Base-by-base conservation (phyloP, 139 green algal genomes). In the Dunaliella sp. region DNA sequence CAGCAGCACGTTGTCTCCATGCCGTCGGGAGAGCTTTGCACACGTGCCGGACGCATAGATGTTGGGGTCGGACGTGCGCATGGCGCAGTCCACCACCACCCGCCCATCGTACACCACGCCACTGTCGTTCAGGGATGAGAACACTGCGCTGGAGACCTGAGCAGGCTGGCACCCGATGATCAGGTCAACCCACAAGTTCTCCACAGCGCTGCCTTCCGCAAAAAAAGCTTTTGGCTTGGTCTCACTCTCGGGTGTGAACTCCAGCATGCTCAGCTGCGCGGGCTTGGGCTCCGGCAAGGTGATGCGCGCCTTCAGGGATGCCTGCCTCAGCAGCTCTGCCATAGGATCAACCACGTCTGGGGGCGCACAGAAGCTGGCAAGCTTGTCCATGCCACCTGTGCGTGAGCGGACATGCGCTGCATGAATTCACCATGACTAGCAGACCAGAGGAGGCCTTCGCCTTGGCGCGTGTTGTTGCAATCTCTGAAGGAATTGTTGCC, bases 91-190 rank as follows among this genome's bases (percentile, higher is more conserved):
- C 26, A 96, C 91, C 25, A 96, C 92, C n/a, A 96, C 36, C 22
- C 93, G 90, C 0, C 93, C 93, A 83, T 96, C 93, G 72, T 90
- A 96, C 26, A 96, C 93, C 24, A 96, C 81, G 35, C 80, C 80
- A 25, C 81, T 82, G 77, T 88, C 86, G 74, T 92, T 92, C 34
- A 94, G 87, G 88, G 89, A 92, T 32, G 80, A 24, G 37, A 94
- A 93, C 35, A 95, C 38, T 30, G 75, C 36, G 16, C 36, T 57
- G 36, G 88, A 87, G 7, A 93, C 85, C 0, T 88, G 77, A 0
- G 28, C 76, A n/a, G 58, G 80, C 36, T 84, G 83, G 83, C 89
- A 92, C 37, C 89, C 86, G 26, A 95, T 91, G 82, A 96, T 38
- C 33, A 95, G 86, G 38, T 95, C 89, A 16, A 92, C 37, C 59